A percentile compares a stretch with the other conserved stretches of the same genome.
These are phyloP conservation scores for Cephalotrichum gorgonifer DNA, from an alignment of 2,329 filamentous ascomycete species.

Conservation along the genomic window DNA sequence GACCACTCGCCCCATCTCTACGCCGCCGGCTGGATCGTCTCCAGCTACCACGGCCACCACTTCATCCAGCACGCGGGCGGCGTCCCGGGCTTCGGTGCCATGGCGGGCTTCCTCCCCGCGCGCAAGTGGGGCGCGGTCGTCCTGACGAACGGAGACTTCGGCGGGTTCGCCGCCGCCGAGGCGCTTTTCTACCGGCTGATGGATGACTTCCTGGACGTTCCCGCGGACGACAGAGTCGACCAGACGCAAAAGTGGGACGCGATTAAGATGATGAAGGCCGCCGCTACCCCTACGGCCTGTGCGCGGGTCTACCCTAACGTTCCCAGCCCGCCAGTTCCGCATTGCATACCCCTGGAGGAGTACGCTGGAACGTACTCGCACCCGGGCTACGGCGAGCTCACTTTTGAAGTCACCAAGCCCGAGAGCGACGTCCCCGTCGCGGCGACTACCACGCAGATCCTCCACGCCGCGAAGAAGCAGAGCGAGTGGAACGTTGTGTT, in stretches of 20 bases:
- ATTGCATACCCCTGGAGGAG: constrained; percentile 27
- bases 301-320: constrained; percentile 5
- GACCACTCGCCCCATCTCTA: constrained; percentile 15
- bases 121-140: constrained; percentile 19
- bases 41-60: constrained; percentile 14
- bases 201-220: constrained; percentile 17
- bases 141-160: constrained; percentile 12
- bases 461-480: not conserved
- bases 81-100: constrained; percentile 15
- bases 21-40: constrained; percentile 18
- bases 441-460: constrained; percentile 3
- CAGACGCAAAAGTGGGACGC: constrained; percentile 1
- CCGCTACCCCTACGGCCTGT: not conserved
- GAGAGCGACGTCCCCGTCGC: not conserved
- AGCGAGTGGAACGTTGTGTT: constrained; percentile 1
- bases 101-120: constrained; percentile 22
- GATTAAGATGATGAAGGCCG: not conserved
- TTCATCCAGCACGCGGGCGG: constrained; percentile 20
- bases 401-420: constrained; percentile 3
- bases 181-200: constrained; percentile 17
- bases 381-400: constrained; percentile 8
- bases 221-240: constrained; percentile 7
- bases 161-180: constrained; percentile 3
- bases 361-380: constrained; percentile 29
- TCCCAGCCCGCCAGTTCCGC: constrained; percentile 18